Evolutionary conservation across 306 rosid genomes (phyloP).

Genomic region (Quillaja saponaria): DNA sequence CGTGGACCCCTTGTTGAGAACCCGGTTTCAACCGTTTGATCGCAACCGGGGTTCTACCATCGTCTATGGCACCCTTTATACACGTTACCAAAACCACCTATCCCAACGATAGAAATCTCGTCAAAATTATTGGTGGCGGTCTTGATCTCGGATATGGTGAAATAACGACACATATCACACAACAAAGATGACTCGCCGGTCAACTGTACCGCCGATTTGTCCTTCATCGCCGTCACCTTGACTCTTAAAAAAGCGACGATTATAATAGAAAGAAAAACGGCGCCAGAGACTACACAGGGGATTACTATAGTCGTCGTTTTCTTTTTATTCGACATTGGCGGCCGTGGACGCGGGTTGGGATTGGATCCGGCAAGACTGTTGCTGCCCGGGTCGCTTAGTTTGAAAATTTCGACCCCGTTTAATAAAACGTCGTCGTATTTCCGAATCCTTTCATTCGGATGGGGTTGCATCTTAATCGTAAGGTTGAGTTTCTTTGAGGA

Average conservation of each 20-base stretch:
- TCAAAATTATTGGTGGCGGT: constrained; percentile 35
- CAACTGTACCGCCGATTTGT: background rate
- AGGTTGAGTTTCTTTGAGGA: constrained; percentile 20
- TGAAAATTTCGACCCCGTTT: constrained; percentile 48
- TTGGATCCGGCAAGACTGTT: background rate
- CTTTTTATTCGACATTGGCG: background rate
- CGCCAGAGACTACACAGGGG: background rate
- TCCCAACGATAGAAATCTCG: constrained; percentile 39
- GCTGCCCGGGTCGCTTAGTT: constrained; percentile 33
- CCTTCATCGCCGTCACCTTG: background rate
- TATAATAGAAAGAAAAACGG: background rate
- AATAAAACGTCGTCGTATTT: constrained; percentile 36
- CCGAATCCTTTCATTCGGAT: background rate
- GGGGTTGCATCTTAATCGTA: constrained; percentile 16
- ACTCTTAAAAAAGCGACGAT: constrained; percentile 3
- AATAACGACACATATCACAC: constrained; percentile 28
- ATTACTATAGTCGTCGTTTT: constrained; percentile 1
- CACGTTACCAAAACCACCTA: constrained; percentile 57
- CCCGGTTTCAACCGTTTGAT: constrained; percentile 44
- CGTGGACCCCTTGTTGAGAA: constrained; percentile 45
- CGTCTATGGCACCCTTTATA: constrained; percentile 39
- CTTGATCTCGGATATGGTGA: constrained; percentile 41
- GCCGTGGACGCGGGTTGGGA: background rate
- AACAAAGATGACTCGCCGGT: constrained; percentile 12
- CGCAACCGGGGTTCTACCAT: constrained; percentile 31